Percentiles rank a stretch among this genome's conserved stretches.
phyloP scores from a whole-genome alignment of 2,329 filamentous ascomycete genomes.

The Aspergillus oerlinghausenensis region DNA sequence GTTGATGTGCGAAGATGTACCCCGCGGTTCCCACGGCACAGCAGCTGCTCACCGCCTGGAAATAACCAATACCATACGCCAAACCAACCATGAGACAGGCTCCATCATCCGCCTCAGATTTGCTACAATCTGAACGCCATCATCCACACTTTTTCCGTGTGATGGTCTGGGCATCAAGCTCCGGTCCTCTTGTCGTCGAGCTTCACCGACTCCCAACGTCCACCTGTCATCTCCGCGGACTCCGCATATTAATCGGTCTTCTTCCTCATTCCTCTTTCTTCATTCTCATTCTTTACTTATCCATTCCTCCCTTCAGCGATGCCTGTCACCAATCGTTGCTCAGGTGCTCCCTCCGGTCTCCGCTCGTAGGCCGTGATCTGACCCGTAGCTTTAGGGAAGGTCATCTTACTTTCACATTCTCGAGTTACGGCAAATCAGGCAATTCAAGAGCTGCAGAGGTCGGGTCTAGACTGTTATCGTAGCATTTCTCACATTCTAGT shows the following conservation, averaged over 20 bases:
- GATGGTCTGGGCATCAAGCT: background rate
- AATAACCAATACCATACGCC: background rate
- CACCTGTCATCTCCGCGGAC: background rate
- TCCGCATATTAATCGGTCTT: background rate
- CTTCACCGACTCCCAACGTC: background rate
- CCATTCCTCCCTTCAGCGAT: background rate
- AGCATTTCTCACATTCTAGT: background rate
- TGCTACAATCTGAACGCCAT: background rate
- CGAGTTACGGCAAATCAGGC: background rate
- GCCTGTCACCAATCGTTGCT: background rate
- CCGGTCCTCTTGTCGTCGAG: background rate
- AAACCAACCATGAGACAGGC: background rate
- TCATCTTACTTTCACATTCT: background rate
- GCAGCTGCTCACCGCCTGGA: background rate
- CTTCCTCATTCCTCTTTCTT: background rate
- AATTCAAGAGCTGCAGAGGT: background rate
- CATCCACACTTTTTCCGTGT: background rate
- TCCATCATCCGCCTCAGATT: background rate
- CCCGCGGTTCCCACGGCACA: too few relatives aligned
- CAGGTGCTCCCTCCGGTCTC: background rate
- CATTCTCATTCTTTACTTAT: background rate
- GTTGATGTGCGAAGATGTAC: too few relatives aligned
- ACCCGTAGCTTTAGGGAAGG: background rate
- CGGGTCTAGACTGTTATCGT: background rate
- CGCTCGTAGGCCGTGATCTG: background rate